Evolutionary conservation across 495 filamentous ascomycete genomes (phyloP).

Genomic region (Aspergillus conjunctus): DNA sequence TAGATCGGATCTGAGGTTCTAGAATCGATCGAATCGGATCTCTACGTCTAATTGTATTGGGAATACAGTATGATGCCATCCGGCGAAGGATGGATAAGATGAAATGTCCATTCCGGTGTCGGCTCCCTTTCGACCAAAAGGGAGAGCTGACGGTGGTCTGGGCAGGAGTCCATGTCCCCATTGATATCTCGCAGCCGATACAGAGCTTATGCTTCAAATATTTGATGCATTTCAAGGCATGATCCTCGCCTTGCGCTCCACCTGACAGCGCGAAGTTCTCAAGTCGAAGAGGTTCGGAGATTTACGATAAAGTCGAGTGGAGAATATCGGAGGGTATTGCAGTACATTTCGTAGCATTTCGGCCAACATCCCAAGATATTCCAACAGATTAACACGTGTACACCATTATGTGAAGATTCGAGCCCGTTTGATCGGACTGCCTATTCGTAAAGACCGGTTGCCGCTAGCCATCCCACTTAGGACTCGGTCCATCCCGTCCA

Average conservation of each 20-base stretch:
- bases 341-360: constrained; percentile 15
- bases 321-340: constrained; percentile 34
- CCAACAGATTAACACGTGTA: neutral
- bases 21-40: neutral
- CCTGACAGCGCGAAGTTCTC: constrained; percentile 52
- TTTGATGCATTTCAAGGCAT: constrained; percentile 54
- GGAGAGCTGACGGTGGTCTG: constrained; percentile 17
- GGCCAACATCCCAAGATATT: constrained; percentile 6
- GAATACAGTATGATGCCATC: too few relatives aligned
- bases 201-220: constrained; percentile 54
- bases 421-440: constrained; percentile 45
- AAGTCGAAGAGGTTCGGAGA: neutral
- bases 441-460: constrained; percentile 36
- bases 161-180: constrained; percentile 12
- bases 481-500: constrained; percentile 55
- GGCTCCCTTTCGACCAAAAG: neutral
- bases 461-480: constrained; percentile 48
- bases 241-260: constrained; percentile 59
- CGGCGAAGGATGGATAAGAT: neutral
- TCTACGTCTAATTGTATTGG: neutral
- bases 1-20: neutral
- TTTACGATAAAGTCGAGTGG: constrained; percentile 15
- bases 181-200: constrained; percentile 62
- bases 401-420: constrained; percentile 41
- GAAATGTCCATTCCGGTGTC: constrained; percentile 20